Base-by-base conservation (phyloP, 495 filamentous ascomycete species). In the Tuber brumale region DNA sequence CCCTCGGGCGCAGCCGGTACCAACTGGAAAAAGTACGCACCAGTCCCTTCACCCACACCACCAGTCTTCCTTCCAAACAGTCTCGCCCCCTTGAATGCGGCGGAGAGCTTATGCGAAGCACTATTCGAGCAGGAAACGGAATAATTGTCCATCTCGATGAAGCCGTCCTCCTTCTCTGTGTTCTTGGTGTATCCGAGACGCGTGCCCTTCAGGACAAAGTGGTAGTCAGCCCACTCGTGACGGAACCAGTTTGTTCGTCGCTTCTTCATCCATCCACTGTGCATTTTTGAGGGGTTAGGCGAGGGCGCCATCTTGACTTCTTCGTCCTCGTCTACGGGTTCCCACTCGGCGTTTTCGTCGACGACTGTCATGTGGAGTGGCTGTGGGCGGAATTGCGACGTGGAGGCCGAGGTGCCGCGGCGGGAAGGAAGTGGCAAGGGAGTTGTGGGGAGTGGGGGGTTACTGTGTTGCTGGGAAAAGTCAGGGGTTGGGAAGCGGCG, bases 141-240 rank as follows among this genome's bases (percentile, higher is more conserved):
- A 85, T 97, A 98, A 84, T 97, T 93, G 81, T 97, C 95, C 48
- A 99, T 92, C 84, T 99, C 93, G 76, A 99, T 93, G 80, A 89
- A 91, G 81, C 97, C 93, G 41, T 94, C 88, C 76, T 87, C 84
- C 74, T 85, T 84, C 71, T 84, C 83, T 51, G 88, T 89, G 80
- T 95, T 91, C 69, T 88, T 87, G 85, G 94, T 89, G 91, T 97
- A 94, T 37, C 91, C 89, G 3, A 99, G 89, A 23, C 90, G 87
- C 0, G 94, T 98, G 75, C 94, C 95, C 18, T 88, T 88, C 27
- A 99, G 90, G 9, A 92, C 91, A 83, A 96, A 96, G 83, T 94
- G 95, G 81, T 91, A 88, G 75, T 97, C 92, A 80, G 95, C 87
- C 95, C 95, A 98, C 78, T 98, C 94, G 81, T 97, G 94, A 27